Evolutionary conservation across 805 yeast species (phyloP), one percentile per base, ranked within the genome.

Genomic region (Ogataea henricii): DNA sequence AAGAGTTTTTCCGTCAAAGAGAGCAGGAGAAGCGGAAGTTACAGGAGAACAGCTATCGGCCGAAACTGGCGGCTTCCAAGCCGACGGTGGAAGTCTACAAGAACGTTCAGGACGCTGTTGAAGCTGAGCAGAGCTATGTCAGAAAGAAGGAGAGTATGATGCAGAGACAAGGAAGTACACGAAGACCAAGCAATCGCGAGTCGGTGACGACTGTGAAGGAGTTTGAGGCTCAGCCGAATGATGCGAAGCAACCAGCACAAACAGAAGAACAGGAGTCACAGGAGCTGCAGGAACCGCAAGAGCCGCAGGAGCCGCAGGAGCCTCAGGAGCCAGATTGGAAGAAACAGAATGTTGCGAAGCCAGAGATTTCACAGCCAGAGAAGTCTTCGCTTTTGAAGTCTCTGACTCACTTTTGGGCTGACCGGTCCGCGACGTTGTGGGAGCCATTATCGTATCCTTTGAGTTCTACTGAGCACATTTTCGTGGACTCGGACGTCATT

Each of bases 391-490:
- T 94, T 29, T 78, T 94, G 70, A 89, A 87, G 58, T 82, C 96
- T 0, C 71, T 95, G 47, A 81, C 96, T 0, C 89, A 84, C 58
- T 94, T 94, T 66, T 94, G 98, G 98, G 97, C 97, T 1, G 98
- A 94, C 67, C 73, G 99, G 59, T 88, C 98, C 1, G 94, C 97
- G 0, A 85, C 95, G 1, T 75, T 94, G 17, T 95, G 98, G 98
- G 90, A 88, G 55, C 96, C 97, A 0, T 71, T 94, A 27, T 85
- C 80, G 16, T 91, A 90, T 66, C 96, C 98, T 1, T 72, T 91
- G 46, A 76, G 70, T 34, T 77, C 90, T 0, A 77, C 85, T 0
- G 98, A 94, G 62, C 98, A 94, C 64, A 81, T 92, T 1, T 94
- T 94, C 71, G 89, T 89, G 16, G 98, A 95, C 62, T 88, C 96